Base-by-base conservation (phyloP, 192 early-diverging fungal species). In the Coemansia aciculifera region DNA sequence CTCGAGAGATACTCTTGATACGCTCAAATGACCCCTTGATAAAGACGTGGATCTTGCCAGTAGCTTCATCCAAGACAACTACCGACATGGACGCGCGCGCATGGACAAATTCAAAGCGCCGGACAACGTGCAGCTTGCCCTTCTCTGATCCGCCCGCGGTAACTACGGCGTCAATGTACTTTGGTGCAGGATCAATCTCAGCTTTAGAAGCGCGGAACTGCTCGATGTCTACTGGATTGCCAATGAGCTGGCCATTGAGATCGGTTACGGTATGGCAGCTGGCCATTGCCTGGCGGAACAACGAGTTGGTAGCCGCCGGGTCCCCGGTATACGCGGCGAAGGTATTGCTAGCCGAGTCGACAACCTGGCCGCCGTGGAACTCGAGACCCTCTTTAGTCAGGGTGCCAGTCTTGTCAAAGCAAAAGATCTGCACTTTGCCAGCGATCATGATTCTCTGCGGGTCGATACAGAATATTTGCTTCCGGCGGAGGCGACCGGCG, bases 41-140 rank as follows among this genome's bases (percentile, higher is more conserved):
- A 70, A 89, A 91, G n/a, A 89, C 82, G 61, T 87, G 85, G 21
- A 86, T 59, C 27, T 85, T 74, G 64, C 79, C 83, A 44, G 69
- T 71, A 23, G 54, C 44, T 29, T 70, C 66, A 67, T 92, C 90
- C 19, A 78, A 71, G 19, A 89, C 81, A 32, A 87, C 80, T n/a
- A 86, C 87, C 10, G 88, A 86, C 90, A 92, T 92, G 61, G 88
- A 89, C 62, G 85, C 85, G 57, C 88, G 84, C 19, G 86, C 77
- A 40, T 89, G 88, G 48, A 87, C 81, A 73, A 93, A 93, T 60
- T 91, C 90, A 52, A 88, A 92, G 31, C 91, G 81, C 68, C 87
- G 87, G 43, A 90, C 39, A 42, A 89, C 79, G 63, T 75, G 34
- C 36, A 60, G 36, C 36, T 21, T 39, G 32, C 34, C 34, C 21